Base-by-base conservation (phyloP, 1,139 yeast species). In the Groenewaldozyma auringiensis region DNA sequence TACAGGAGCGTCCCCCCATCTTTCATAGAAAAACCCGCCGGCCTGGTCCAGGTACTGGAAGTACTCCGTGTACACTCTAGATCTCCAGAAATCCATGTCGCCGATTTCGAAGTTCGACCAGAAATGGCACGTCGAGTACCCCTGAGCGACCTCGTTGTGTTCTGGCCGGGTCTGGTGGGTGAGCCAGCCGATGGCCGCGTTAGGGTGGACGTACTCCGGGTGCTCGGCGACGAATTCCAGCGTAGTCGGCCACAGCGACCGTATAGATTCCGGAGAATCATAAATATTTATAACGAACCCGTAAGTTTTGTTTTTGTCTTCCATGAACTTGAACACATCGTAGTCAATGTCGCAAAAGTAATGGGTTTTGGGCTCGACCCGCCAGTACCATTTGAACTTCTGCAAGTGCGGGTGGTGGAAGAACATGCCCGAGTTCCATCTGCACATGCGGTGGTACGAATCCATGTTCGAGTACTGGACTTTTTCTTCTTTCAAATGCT, bases 1-100 rank as follows among this genome's bases (percentile, higher is more conserved):
- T 1, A 86, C 88, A 0, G 95, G 94, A 0, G 94, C 94, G 63
- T 85, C 95, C 1, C 95, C 95, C 95, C 95, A 85, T 46, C 94
- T 67, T 63, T 85, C 94, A 56, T 85, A 85, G 61, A 83, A 85
- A 59, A 85, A 85, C 3, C 88, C 88, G 13, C 94, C 94, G 0
- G 80, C 68, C 3, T 71, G 56, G 53, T 86, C 94, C 40, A 86
- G 65, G 58, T 72, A 66, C 43, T 81, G 69, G 53, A 82, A 77
- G 80, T 85, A 86, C 18, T 69, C 67, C 37, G 69, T 65, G 60
- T 85, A 85, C 0, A 86, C 78, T 50, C 81, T 79, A 16, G 74
- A 64, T 37, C 95, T 67, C 67, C 72, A 84, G 57, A 85, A 86
- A 54, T 85, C 88, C 83, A 85, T 78, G 57, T 85, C 84, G 18